Evolutionary conservation across 257 asterid genomes (phyloP), one percentile per base, ranked within the genome.

Genomic region (Solanum pimpinellifolium): DNA sequence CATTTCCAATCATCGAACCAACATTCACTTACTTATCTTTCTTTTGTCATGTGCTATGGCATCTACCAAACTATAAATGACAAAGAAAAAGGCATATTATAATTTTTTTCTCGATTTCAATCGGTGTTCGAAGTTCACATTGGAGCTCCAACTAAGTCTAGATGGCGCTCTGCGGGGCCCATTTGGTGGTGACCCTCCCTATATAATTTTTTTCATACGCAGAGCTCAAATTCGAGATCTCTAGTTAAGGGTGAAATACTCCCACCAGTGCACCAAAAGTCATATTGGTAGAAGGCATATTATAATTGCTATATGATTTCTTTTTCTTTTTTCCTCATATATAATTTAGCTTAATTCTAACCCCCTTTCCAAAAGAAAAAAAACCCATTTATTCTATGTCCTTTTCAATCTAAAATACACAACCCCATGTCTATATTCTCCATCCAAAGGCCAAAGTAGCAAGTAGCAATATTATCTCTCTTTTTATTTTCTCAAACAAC

Each of bases 131-230:
- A 39, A 39, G 11, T 9, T 39, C 9, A 39, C 44, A 8, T 8
- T 41, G 44, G 3, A 41, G 44, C 3, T 41, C 3, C 44, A 2
- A 2, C 1, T 41, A 41, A 41, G 9, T 41, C 1, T 41, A 1
- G 0, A 41, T 41, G 11, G 44, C 11, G 11, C 44, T 41, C 44
- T 9, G 3, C 9, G 9, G 1, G 44, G 44, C 3, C 3, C 3
- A 41, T 41, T 41, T 10, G 11, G 11, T 10, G 44, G 1, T 41
- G 44, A 10, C 11, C 1, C 44, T 9, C 3, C 0, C 39, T 6
- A 37, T 6, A 6, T 0, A 0, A 37, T 37, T 6, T 37, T 37
- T 0, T 37, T 6, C 44, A 41, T 41, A 8, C 3, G 1, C 11
- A 41, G 1, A 10, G 44, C 44, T 41, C 1, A 10, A 41, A 41